Conservation (phyloP, 179 eudicot genomes). For the Patellifolia procumbens region DNA sequence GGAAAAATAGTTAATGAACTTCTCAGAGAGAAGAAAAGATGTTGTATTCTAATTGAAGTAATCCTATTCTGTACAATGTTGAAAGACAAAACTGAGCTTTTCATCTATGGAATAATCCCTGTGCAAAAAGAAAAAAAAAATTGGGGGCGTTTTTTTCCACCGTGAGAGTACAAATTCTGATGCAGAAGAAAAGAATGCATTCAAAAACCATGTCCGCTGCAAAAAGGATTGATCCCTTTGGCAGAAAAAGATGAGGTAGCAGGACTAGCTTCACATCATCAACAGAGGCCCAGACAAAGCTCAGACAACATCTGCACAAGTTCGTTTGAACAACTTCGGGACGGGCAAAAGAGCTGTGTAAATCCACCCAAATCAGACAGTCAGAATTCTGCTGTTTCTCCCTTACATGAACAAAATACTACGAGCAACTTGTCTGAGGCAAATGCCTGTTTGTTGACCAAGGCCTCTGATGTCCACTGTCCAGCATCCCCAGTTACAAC, state of each 20-base stretch:
- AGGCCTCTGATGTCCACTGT: conserved; percentile 19
- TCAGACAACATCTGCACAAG: conserved; percentile 1
- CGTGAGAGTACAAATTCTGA: conserved; percentile 48
- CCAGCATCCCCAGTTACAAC: conserved; percentile 16
- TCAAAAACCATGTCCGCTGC: conserved; percentile 19
- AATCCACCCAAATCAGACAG: conserved; percentile 21
- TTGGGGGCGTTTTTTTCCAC: conserved; percentile 39
- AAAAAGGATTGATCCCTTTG: conserved; percentile 21
- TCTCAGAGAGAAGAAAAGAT: conserved; percentile 17
- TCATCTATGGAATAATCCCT: conserved; percentile 38
- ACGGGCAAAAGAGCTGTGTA: conserved; percentile 12
- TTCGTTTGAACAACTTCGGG: conserved; percentile 2
- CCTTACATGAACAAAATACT: conserved; percentile 19
- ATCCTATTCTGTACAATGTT: conserved; percentile 63
- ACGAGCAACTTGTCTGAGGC: conserved; percentile 21
- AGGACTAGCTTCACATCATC: conserved; percentile 24
- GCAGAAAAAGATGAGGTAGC: conserved; percentile 17
- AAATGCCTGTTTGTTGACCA: not conserved
- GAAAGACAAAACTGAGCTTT: conserved; percentile 32
- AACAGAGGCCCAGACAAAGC: conserved; percentile 28
- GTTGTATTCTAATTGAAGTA: conserved; percentile 31
- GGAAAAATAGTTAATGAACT: conserved; percentile 18
- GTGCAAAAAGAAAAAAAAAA: conserved; percentile 38
- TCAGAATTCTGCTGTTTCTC: conserved; percentile 3
- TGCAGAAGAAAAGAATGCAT: conserved; percentile 32